phyloP scores from a whole-genome alignment of 352 stramenopile genomes.

The Blastocystis sp. region DNA sequence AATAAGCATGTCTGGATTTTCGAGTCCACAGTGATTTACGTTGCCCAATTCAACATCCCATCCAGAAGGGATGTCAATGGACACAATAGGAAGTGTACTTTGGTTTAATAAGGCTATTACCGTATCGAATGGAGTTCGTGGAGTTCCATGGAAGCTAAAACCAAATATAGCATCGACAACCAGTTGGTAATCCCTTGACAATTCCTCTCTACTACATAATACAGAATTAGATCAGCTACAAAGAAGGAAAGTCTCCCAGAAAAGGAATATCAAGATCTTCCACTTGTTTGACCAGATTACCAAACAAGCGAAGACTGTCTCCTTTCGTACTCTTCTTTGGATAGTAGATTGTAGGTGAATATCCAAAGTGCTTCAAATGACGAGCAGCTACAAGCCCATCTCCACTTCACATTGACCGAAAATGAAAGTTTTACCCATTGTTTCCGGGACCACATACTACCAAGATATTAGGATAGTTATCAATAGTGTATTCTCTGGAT shows the following conservation, averaged over 20 bases:
- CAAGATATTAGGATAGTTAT: conserved; percentile 75
- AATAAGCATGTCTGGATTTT: conserved; percentile 87
- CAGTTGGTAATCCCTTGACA: conserved; percentile 80
- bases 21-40: conserved; percentile 75
- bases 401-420: conserved; percentile 72
- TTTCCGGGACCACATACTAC: conserved; percentile 94
- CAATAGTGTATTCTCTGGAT: conserved; percentile 74
- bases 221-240: background rate
- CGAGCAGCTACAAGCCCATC: conserved; percentile 95
- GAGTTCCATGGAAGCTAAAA: conserved; percentile 88
- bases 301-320: conserved; percentile 73
- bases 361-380: conserved; percentile 95
- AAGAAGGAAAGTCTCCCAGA: conserved; percentile 36
- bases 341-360: conserved; percentile 87
- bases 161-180: conserved; percentile 97
- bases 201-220: conserved; percentile 69
- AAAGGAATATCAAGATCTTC: conserved; percentile 71
- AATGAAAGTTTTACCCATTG: conserved; percentile 80
- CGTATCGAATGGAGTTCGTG: conserved; percentile 83
- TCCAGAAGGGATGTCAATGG: conserved; percentile 94
- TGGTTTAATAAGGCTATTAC: conserved; percentile 75
- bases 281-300: conserved; percentile 74
- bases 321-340: conserved; percentile 81
- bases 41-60: conserved; percentile 89
- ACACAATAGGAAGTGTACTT: conserved; percentile 80